A percentile compares a stretch with the other conserved stretches of the same genome.
phyloP scores from a whole-genome alignment of 1,139 yeast genomes.

The Debaryomyces nepalensis region DNA sequence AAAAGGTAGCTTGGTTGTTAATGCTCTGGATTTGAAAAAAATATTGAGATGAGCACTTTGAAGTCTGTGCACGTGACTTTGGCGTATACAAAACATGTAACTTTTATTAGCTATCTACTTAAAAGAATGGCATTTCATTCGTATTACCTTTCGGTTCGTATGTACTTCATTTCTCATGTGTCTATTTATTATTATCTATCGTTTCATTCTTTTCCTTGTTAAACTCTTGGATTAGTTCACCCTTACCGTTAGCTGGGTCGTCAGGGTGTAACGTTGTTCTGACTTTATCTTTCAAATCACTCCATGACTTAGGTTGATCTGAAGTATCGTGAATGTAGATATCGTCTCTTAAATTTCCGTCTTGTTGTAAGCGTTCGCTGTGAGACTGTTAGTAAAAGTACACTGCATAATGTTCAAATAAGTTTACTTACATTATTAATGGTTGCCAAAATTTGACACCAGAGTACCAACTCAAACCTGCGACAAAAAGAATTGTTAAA shows the following conservation, averaged over 20 bases:
- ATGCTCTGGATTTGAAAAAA: slow-evolving; percentile 3
- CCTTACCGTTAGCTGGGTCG: slow-evolving; percentile 59
- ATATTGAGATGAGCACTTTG: slow-evolving; percentile 10
- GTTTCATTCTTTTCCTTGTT: slow-evolving; percentile 9
- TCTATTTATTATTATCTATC: slow-evolving; percentile 3
- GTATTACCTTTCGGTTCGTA: not conserved
- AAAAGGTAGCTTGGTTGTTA: not conserved
- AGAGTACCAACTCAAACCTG: slow-evolving; percentile 48
- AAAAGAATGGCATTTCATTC: not conserved
- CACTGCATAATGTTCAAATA: not conserved
- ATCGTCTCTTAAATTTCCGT: slow-evolving; percentile 67
- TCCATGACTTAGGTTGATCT: slow-evolving; percentile 45
- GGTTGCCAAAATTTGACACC: slow-evolving; percentile 79
- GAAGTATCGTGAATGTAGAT: slow-evolving; percentile 52
- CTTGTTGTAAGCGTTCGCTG: slow-evolving; percentile 69
- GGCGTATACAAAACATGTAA: too few species aligned
- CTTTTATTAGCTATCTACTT: slow-evolving; percentile 1
- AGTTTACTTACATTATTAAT: slow-evolving; percentile 61
- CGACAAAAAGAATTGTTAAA: slow-evolving; percentile 34
- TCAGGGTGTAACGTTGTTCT: slow-evolving; percentile 27
- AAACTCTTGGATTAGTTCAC: slow-evolving; percentile 2
- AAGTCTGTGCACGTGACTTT: slow-evolving; percentile 4
- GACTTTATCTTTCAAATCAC: slow-evolving; percentile 39
- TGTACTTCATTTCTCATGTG: not conserved
- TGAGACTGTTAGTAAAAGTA: slow-evolving; percentile 19